These are phyloP conservation scores for Daphne laureola DNA, from an alignment of 441 rosid species.

Conservation along the genomic window DNA sequence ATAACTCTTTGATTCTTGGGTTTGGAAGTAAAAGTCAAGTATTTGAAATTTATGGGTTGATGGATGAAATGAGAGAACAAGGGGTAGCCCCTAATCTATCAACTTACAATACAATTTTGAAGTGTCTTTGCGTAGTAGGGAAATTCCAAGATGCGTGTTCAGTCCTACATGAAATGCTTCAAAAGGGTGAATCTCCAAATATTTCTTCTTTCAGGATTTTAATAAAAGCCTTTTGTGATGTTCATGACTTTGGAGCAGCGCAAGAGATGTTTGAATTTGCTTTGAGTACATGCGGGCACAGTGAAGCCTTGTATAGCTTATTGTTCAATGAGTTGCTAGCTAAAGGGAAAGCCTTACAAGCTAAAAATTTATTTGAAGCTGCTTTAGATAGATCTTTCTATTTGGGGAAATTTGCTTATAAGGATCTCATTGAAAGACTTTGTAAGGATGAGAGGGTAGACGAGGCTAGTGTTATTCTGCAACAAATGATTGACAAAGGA, in stretches of 20 bases:
- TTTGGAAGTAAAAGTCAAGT: slow-evolving; percentile 70
- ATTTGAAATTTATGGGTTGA: slow-evolving; percentile 84
- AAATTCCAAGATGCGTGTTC: slow-evolving; percentile 70
- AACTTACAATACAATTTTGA: slow-evolving; percentile 71
- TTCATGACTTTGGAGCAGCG: slow-evolving; percentile 50
- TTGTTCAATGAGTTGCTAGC: slow-evolving; percentile 74
- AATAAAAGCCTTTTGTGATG: slow-evolving; percentile 70
- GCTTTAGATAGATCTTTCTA: slow-evolving; percentile 58
- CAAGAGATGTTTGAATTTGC: slow-evolving; percentile 78
- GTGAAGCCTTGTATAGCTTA: slow-evolving; percentile 67
- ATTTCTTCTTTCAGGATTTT: slow-evolving; percentile 59
- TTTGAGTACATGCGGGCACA: slow-evolving; percentile 67
- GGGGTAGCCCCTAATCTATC: slow-evolving; percentile 71
- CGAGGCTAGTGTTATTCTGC: slow-evolving; percentile 51
- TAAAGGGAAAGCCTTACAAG: slow-evolving; percentile 52
- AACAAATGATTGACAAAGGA: slow-evolving; percentile 60
- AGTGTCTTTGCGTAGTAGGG: slow-evolving; percentile 72
- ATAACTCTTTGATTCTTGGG: slow-evolving; percentile 78
- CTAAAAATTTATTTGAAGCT: slow-evolving; percentile 62
- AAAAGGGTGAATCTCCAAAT: slow-evolving; percentile 64
- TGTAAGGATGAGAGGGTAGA: slow-evolving; percentile 62
- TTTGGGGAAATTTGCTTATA: slow-evolving; percentile 55
- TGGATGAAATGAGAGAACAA: slow-evolving; percentile 91
- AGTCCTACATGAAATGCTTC: slow-evolving; percentile 81
- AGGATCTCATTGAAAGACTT: slow-evolving; percentile 59